phyloP scores from a whole-genome alignment of 2,329 filamentous ascomycete species.

The Pezicula neosporulosa region DNA sequence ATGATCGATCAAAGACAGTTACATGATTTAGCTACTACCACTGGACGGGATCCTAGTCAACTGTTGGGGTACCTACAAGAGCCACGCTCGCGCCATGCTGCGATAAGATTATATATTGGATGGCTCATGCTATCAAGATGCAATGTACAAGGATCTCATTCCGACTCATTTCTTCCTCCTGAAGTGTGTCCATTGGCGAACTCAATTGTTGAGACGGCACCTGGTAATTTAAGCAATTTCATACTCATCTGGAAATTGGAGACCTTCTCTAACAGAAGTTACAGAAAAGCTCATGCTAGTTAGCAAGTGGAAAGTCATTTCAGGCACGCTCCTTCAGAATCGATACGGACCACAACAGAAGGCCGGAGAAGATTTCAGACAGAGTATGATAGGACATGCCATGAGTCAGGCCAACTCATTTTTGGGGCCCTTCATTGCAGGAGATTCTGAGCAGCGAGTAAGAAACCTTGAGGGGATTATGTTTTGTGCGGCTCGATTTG shows the following conservation, averaged over 20 bases:
- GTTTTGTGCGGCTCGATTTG: too few species aligned
- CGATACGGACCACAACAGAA: too few species aligned
- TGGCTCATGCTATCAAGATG: constrained; percentile 11
- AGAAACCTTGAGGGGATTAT: too few species aligned
- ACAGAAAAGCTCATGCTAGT: constrained; percentile 9
- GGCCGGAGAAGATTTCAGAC: too few species aligned
- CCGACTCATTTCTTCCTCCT: constrained; percentile 7
- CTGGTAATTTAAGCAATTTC: neutral
- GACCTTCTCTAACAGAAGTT: neutral
- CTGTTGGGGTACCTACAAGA: constrained; percentile 2
- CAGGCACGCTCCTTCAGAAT: constrained; percentile 10
- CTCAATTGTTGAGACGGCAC: too few species aligned
- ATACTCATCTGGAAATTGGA: neutral
- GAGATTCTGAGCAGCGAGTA: too few species aligned
- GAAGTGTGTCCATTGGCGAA: too few species aligned
- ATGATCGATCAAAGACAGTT: constrained; percentile 7
- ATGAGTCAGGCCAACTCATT: too few species aligned
- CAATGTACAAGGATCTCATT: neutral
- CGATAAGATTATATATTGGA: constrained; percentile 6
- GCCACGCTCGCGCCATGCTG: too few species aligned
- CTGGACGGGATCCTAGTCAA: constrained; percentile 2
- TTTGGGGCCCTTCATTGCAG: too few species aligned
- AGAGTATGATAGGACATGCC: too few species aligned
- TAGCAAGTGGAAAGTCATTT: constrained; percentile 15
- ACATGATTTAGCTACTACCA: constrained; percentile 4